phyloP scores from a whole-genome alignment of 352 stramenopile species.

The Globisporangium canariense region DNA sequence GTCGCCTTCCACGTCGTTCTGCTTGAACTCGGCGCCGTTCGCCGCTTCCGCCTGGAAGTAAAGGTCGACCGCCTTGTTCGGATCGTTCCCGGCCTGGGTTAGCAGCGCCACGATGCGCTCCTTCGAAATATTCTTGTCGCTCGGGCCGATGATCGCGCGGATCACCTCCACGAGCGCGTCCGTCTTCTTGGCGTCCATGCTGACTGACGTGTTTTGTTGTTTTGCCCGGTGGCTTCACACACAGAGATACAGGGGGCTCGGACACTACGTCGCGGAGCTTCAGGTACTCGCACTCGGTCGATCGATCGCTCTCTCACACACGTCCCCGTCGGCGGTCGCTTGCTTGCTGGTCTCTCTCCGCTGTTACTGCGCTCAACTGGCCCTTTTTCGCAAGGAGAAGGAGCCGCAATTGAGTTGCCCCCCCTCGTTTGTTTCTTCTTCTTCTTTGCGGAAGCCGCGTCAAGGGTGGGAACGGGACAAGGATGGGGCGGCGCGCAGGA shows the following conservation, averaged over 20 bases:
- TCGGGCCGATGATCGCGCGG: constrained; percentile 70
- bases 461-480: neutral
- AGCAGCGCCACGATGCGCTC: constrained; percentile 68
- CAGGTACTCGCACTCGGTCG: neutral
- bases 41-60: constrained; percentile 65
- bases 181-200: constrained; percentile 49
- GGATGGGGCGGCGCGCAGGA: neutral
- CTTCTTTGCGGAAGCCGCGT: neutral
- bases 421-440: constrained; percentile 12
- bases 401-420: constrained; percentile 9
- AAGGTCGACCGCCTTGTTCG: constrained; percentile 81
- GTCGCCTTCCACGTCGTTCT: constrained; percentile 52
- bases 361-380: constrained; percentile 15
- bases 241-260: neutral
- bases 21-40: constrained; percentile 34
- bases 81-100: constrained; percentile 55
- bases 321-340: neutral
- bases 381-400: constrained; percentile 27
- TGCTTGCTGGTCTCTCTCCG: neutral
- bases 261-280: neutral
- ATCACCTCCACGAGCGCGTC: constrained; percentile 75
- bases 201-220: neutral
- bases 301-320: neutral
- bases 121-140: constrained; percentile 47
- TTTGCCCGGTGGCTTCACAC: neutral